Base-by-base conservation (phyloP, 2,329 filamentous ascomycete species). In the Diaporthe citri region DNA sequence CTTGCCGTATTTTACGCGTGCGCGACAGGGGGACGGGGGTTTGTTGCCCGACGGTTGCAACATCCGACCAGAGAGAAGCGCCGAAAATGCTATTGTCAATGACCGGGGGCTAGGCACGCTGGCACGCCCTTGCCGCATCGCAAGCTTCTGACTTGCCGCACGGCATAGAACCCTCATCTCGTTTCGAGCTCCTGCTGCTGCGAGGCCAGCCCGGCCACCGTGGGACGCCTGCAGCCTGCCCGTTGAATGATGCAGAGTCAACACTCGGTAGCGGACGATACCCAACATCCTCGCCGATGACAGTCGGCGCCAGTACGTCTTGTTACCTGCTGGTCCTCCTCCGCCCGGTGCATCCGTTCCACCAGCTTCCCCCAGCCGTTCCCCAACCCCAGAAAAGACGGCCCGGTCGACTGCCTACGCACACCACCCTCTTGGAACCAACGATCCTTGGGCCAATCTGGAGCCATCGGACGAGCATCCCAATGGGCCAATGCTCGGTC, bases 401-500 rank as follows among this genome's bases (percentile, higher is more conserved):
- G 57, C 57, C 46, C 72, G 55, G 64, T 74, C 66, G 25, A 74
- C 72, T 73, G 73, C 76, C 76, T 70, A 71, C 72, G 73, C 69
- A 73, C 74, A 75, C 75, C 75, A 76, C 57, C 73, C 41, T 62
- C 25, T 34, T 52, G 59, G 57, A 36, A 56, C 48, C 72, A 71
- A 43, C 74, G 73, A 75, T 69, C 75, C 74, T 73, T 34, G 43
- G 57, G 41, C 34, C 56, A 39, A 60, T 62, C 57, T 62, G 34
- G 31, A 46, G 62, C 48, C 72, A 46, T 76, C 77, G 74, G 76
- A 39, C 74, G 74, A 76, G 36, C 76, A 76, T 60, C 77, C 75
- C 72, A 76, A 78, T 78, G 79, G 80, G 76, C 79, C 76, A 79
- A 79, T 79, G 70, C 79, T 80, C 79, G 78, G 80, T 78, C 76